Base-by-base conservation (phyloP, 1,139 yeast species). In the Zygoascus meyerae region DNA sequence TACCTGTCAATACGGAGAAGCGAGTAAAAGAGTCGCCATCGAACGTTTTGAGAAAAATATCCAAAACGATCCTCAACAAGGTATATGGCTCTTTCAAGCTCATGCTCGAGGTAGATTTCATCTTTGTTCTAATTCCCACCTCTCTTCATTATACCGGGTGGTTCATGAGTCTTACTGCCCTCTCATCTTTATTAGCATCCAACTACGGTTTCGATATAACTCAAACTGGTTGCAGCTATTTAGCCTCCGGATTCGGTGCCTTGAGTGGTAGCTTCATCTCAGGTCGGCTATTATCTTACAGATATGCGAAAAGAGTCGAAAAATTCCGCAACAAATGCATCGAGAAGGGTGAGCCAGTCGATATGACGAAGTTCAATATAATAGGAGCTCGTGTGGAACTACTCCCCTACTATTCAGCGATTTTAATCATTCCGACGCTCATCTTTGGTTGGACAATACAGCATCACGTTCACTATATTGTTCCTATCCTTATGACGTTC, bases 391-490 rank as follows among this genome's bases (percentile, higher is more conserved):
- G 86, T 40, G 60, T 81, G 21, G 62, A 56, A 2, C 55, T 56
- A 26, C 51, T 65, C 1, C 52, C 60, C 1, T 52, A 68, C 18
- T 74, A 79, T 6, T 54, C 65, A 1, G 42, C 50, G 2, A 40
- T 50, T 49, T 70, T 40, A 5, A 60, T 34, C 26, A 56, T 62
- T 3, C 72, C 78, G 0, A 62, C 74, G 3, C 52, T 79, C 1
- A 64, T 78, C 0, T 85, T 76, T 66, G 95, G 92, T 1, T 86
- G 95, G 95, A 74, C 85, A 44, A 55, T 85, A 3, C 69, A 76
- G 38, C 59, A 70, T 21, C 61, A 69, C 10, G 75, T 73, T 0
- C 71, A 71, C 38, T 64, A 81, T 33, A 76, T 81, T 0, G 77
- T 77, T 0, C 77, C 86, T 1, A 61, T 85, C 8, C 67, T 84